Conservation (phyloP, 1,284 basidiomycete genomes). For the Puccinia sorghi region DNA sequence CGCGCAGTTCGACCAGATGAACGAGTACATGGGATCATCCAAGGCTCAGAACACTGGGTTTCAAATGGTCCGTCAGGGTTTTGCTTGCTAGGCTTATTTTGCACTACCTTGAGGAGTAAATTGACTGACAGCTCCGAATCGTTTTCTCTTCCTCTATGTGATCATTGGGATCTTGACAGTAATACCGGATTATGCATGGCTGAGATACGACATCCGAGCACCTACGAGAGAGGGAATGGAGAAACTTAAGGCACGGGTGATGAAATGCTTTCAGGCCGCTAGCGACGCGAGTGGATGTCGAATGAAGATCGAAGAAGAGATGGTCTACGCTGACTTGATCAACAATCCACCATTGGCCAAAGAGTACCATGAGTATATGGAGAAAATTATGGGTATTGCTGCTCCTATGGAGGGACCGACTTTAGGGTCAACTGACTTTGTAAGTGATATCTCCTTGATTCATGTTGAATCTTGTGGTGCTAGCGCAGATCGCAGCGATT, state of each 20-base stretch:
- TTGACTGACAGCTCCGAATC: neutral
- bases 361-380: conserved; percentile 55
- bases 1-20: conserved; percentile 49
- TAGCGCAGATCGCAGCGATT: neutral
- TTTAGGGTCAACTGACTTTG: conserved; percentile 58
- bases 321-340: conserved; percentile 57
- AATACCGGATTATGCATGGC: conserved; percentile 58
- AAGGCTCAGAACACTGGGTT: conserved; percentile 58
- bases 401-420: conserved; percentile 51
- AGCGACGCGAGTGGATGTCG: conserved; percentile 59
- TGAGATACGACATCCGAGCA: conserved; percentile 59
- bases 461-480: neutral
- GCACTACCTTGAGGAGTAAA: neutral
- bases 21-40: conserved; percentile 60
- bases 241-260: conserved; percentile 55
- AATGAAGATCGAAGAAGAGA: conserved; percentile 55
- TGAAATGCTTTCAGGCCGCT: conserved; percentile 58
- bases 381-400: conserved; percentile 52
- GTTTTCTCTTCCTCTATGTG: neutral
- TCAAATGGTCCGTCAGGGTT: conserved; percentile 52
- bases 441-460: conserved; percentile 50
- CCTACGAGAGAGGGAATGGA: conserved; percentile 55
- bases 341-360: conserved; percentile 54
- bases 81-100: neutral
- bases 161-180: conserved; percentile 52